Percentiles rank a stretch among this genome's conserved stretches.
Conservation (phyloP, 2,329 filamentous ascomycete species). For the Metarhizium sp. region DNA sequence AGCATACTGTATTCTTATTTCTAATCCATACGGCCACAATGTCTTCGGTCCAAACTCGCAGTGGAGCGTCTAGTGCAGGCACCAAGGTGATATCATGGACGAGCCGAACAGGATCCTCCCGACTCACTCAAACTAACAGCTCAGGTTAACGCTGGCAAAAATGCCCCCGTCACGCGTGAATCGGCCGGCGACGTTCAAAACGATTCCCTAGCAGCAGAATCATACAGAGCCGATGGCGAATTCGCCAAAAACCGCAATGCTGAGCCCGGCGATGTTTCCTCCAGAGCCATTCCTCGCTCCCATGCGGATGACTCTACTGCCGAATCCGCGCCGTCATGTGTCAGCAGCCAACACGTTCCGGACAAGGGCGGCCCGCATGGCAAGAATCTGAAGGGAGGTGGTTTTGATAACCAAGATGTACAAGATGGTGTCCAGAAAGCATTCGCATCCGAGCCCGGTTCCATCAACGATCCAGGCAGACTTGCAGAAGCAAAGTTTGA, state of each 20-base stretch:
- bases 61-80: slow-evolving; percentile 1
- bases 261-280: slow-evolving; percentile 12
- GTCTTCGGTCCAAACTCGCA: slow-evolving; percentile 1
- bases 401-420: slow-evolving; percentile 22
- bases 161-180: slow-evolving; percentile 47
- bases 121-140: not conserved
- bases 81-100: slow-evolving; percentile 2
- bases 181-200: slow-evolving; percentile 51
- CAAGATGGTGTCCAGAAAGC: slow-evolving; percentile 28
- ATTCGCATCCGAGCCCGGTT: slow-evolving; percentile 34
- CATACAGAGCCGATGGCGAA: slow-evolving; percentile 45
- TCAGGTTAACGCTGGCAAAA: slow-evolving; percentile 37
- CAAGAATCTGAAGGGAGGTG: slow-evolving; percentile 32
- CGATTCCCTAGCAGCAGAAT: slow-evolving; percentile 72
- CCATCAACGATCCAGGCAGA: slow-evolving; percentile 36
- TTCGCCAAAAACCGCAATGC: slow-evolving; percentile 52
- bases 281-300: slow-evolving; percentile 11
- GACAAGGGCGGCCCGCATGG: slow-evolving; percentile 29
- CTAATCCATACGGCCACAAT: not conserved
- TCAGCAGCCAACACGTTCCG: slow-evolving; percentile 22
- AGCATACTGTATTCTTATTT: not conserved
- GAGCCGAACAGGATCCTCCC: not conserved
- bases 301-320: not conserved
- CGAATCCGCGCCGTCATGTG: slow-evolving; percentile 28
- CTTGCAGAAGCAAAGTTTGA: slow-evolving; percentile 34